Conservation (phyloP, 139 green algal species). For the Nannochloris sp. region DNA sequence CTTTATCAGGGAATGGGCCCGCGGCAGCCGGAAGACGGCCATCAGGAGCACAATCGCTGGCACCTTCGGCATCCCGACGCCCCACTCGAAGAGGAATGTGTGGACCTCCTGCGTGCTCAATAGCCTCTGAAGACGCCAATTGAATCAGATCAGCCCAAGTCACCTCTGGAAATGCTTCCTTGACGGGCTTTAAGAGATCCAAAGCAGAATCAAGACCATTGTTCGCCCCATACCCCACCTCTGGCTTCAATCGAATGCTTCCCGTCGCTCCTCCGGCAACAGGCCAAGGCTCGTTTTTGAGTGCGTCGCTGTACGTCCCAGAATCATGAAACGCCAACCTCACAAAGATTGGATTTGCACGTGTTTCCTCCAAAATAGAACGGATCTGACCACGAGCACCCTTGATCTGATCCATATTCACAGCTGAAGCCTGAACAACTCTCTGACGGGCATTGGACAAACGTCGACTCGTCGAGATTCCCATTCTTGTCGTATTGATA, state of each 20-base stretch:
- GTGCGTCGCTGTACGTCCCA: slow-evolving; percentile 50
- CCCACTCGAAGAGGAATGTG: slow-evolving; percentile 81
- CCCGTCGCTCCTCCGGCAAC: slow-evolving; percentile 65
- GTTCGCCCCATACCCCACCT: slow-evolving; percentile 77
- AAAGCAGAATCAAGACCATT: slow-evolving; percentile 39
- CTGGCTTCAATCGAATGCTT: slow-evolving; percentile 79
- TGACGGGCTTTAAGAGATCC: slow-evolving; percentile 34
- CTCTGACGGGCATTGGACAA: no score
- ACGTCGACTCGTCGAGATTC: no score
- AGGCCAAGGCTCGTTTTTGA: slow-evolving; percentile 3
- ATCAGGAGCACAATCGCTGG: slow-evolving; percentile 59
- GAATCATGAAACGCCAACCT: slow-evolving; percentile 64
- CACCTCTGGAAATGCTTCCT: slow-evolving; percentile 42
- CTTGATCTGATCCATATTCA: not conserved
- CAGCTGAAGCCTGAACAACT: no score
- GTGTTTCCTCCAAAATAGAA: not conserved
- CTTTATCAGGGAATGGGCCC: slow-evolving; percentile 46
- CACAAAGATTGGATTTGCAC: slow-evolving; percentile 40
- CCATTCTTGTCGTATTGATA: no score
- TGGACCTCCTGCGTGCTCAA: slow-evolving; percentile 62
- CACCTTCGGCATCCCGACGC: slow-evolving; percentile 44
- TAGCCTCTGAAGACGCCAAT: slow-evolving; percentile 41
- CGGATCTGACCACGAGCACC: not conserved
- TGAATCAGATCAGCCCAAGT: slow-evolving; percentile 64
- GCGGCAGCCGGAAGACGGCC: slow-evolving; percentile 60